Percentiles rank a stretch among this genome's conserved stretches.
Evolutionary conservation across 2,329 filamentous ascomycete species (phyloP).

Genomic region (Pseudophaeomoniella oleicola): DNA sequence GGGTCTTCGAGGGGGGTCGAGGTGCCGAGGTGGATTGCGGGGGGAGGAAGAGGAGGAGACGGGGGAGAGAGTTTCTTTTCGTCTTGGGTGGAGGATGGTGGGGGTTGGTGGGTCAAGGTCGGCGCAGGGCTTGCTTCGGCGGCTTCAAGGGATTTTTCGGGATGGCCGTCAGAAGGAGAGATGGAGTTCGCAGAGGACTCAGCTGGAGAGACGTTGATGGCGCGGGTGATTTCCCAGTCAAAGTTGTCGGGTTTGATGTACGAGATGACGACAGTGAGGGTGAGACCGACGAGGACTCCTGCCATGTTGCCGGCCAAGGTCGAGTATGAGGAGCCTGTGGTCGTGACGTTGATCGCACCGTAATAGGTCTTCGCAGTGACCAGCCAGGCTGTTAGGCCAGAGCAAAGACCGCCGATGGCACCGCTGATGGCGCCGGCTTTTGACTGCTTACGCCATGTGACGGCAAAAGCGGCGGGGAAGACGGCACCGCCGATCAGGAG

Average conservation of each 20-base stretch:
- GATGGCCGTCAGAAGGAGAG: too few species aligned
- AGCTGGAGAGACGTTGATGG: not conserved
- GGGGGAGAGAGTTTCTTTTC: not conserved
- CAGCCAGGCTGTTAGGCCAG: slow-evolving; percentile 23
- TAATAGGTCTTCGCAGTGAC: slow-evolving; percentile 19
- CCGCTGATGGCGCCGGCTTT: slow-evolving; percentile 20
- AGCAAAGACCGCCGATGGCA: slow-evolving; percentile 19
- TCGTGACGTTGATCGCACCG: slow-evolving; percentile 20
- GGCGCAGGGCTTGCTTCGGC: not conserved
- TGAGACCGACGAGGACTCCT: slow-evolving; percentile 18
- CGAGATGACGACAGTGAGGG: slow-evolving; percentile 20
- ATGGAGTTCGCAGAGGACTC: not conserved
- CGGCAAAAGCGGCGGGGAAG: slow-evolving; percentile 20
- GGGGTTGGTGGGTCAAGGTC: not conserved
- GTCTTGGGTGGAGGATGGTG: not conserved
- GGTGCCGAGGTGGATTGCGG: not conserved
- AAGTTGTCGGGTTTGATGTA: slow-evolving; percentile 12
- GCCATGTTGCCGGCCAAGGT: slow-evolving; percentile 24
- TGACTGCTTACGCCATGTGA: slow-evolving; percentile 24
- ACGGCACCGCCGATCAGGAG: slow-evolving; percentile 25
- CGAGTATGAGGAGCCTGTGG: slow-evolving; percentile 21
- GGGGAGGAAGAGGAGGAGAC: not conserved
- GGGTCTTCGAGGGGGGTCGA: not conserved
- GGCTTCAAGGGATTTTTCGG: too few species aligned
- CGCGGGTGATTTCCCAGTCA: slow-evolving; percentile 8